phyloP scores from a whole-genome alignment of 805 yeast genomes.

The Barnettozyma vustinii region DNA sequence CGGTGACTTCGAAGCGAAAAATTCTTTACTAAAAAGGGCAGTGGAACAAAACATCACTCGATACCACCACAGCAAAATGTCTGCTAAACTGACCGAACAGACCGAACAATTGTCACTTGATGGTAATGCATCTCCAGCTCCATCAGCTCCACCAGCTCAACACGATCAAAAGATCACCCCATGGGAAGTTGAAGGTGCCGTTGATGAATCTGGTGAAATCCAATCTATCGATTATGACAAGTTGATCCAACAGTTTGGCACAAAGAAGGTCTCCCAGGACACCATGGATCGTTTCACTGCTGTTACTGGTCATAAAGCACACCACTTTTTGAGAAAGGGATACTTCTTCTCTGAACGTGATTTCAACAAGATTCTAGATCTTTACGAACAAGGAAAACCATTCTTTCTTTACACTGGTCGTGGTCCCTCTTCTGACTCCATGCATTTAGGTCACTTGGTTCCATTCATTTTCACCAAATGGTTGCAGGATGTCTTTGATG shows the following conservation, averaged over 20 bases:
- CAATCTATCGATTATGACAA: conserved; percentile 90
- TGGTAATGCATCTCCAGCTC: background rate
- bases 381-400: conserved; percentile 92
- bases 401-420: conserved; percentile 96
- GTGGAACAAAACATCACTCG: background rate
- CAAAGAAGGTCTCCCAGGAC: conserved; percentile 62
- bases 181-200: conserved; percentile 99
- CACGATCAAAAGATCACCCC: conserved; percentile 57
- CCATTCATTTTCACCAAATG: conserved; percentile 95
- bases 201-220: conserved; percentile 82
- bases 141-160: background rate
- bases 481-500: conserved; percentile 97
- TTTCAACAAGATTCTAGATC: conserved; percentile 67
- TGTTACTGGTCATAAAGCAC: conserved; percentile 90
- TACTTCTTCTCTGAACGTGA: conserved; percentile 91
- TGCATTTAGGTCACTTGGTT: conserved; percentile 96
- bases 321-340: conserved; percentile 84
- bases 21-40: background rate
- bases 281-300: conserved; percentile 67
- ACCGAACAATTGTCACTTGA: conserved; percentile 1
- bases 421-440: conserved; percentile 90
- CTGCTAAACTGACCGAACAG: conserved; percentile 5
- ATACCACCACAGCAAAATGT: conserved; percentile 1
- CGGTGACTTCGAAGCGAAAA: background rate
- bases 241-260: conserved; percentile 82